Conservation (phyloP, 2,329 filamentous ascomycete genomes). For the Magnaporthiopsis poae region DNA sequence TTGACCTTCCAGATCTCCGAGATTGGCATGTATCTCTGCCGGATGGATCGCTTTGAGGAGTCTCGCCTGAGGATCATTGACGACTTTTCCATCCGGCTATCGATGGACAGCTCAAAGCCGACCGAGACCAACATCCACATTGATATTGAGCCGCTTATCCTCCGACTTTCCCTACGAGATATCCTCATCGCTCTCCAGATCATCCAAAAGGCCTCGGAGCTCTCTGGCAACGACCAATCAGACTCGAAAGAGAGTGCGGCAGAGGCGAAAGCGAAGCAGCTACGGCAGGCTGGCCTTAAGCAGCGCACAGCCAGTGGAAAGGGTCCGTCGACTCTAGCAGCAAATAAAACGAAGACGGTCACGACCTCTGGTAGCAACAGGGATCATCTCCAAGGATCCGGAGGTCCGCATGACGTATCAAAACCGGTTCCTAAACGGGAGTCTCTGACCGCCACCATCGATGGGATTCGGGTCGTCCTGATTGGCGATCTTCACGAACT, state of each 20-base stretch:
- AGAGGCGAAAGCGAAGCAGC: slow-evolving; percentile 47
- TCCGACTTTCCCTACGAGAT: slow-evolving; percentile 84
- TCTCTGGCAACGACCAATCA: slow-evolving; percentile 54
- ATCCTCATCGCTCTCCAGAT: slow-evolving; percentile 92
- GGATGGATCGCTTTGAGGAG: slow-evolving; percentile 95
- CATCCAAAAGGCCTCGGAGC: slow-evolving; percentile 76
- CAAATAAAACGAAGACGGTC: slow-evolving; percentile 28
- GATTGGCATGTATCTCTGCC: slow-evolving; percentile 94
- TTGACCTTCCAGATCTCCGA: slow-evolving; percentile 87
- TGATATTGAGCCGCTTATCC: slow-evolving; percentile 80
- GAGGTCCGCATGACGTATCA: slow-evolving; percentile 21
- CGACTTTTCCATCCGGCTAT: slow-evolving; percentile 86
- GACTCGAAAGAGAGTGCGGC: slow-evolving; percentile 27
- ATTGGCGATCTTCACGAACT: slow-evolving; percentile 95
- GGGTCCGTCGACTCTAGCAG: slow-evolving; percentile 40
- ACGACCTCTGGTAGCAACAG: slow-evolving; percentile 16
- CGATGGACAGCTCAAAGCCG: slow-evolving; percentile 60
- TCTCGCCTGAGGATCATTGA: slow-evolving; percentile 85
- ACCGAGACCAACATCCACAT: slow-evolving; percentile 71
- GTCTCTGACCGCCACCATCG: slow-evolving; percentile 74
- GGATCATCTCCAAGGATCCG: not conserved
- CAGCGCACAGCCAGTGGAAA: slow-evolving; percentile 48
- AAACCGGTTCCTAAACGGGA: slow-evolving; percentile 41
- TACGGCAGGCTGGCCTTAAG: slow-evolving; percentile 39
- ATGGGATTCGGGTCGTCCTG: slow-evolving; percentile 81